Percentiles rank a stretch among this genome's conserved stretches.
phyloP scores from a whole-genome alignment of 2,329 filamentous ascomycete genomes.

The Bipolaris sorokiniana region DNA sequence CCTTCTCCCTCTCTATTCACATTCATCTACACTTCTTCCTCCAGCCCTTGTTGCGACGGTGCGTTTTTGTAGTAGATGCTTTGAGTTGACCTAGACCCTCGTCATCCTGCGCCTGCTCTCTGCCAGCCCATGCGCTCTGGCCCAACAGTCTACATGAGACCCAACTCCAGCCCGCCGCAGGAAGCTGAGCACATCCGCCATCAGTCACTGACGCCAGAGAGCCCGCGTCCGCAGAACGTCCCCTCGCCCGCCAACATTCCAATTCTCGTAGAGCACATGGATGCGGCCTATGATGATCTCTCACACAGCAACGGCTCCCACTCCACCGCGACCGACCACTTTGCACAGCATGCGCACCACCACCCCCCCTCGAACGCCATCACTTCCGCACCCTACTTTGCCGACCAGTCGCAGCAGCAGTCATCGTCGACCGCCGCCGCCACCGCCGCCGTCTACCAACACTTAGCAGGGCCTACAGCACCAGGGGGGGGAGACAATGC shows the following conservation, averaged over 20 bases:
- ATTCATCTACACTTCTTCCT: background rate
- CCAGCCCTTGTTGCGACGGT: constrained; percentile 26
- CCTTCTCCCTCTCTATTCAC: background rate
- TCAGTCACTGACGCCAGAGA: constrained; percentile 71
- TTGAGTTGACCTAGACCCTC: constrained; percentile 22
- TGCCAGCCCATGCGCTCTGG: constrained; percentile 26
- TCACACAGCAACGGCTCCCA: constrained; percentile 58
- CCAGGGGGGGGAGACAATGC: constrained; percentile 32
- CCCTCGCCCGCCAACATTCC: constrained; percentile 72
- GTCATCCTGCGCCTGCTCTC: constrained; percentile 15
- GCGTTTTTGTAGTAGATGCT: constrained; percentile 28
- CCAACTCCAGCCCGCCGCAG: constrained; percentile 60
- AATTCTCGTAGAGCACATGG: constrained; percentile 73
- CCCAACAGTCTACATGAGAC: constrained; percentile 58
- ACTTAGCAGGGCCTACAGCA: constrained; percentile 32
- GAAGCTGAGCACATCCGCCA: constrained; percentile 66
- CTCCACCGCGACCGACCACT: constrained; percentile 40
- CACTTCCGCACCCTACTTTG: constrained; percentile 40
- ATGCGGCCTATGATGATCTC: constrained; percentile 72
- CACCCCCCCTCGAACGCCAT: constrained; percentile 33
- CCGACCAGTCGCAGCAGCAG: constrained; percentile 24
- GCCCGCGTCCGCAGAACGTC: constrained; percentile 72
- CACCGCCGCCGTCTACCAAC: constrained; percentile 25
- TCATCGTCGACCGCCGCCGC: constrained; percentile 15
- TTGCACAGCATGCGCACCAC: constrained; percentile 42